Evolutionary conservation across 306 rosid genomes (phyloP).

Genomic region (Cucurbita ficifolia): DNA sequence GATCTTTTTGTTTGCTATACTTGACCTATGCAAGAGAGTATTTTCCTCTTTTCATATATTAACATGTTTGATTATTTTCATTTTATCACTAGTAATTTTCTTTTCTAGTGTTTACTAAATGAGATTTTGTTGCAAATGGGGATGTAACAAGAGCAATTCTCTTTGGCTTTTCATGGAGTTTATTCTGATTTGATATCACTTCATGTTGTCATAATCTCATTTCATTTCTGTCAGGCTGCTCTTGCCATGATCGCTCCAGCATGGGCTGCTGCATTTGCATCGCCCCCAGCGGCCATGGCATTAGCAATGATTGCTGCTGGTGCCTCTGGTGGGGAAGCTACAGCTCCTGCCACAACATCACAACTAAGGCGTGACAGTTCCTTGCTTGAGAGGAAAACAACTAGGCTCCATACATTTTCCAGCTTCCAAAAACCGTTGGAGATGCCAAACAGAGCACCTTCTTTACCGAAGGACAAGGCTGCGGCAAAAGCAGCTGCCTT

Average conservation of each 20-base stretch:
- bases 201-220: neutral
- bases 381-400: constrained; percentile 62
- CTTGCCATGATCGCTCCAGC: constrained; percentile 77
- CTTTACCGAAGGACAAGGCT: constrained; percentile 78
- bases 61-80: neutral
- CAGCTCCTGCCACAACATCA: constrained; percentile 35
- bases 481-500: constrained; percentile 91
- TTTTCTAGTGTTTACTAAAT: neutral
- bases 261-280: constrained; percentile 99
- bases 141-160: neutral
- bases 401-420: constrained; percentile 74
- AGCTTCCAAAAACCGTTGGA: constrained; percentile 84
- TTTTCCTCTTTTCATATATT: neutral
- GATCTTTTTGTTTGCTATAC: neutral
- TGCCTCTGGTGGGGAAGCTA: constrained; percentile 71
- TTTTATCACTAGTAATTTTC: neutral
- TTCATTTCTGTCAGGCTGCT: constrained; percentile 57
- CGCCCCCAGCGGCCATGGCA: constrained; percentile 99
- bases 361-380: constrained; percentile 80
- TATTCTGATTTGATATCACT: neutral
- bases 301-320: constrained; percentile 99
- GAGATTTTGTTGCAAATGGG: neutral
- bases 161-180: neutral
- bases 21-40: neutral
- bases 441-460: constrained; percentile 36